Evolutionary conservation across 345 rosid genomes (phyloP).

Genomic region (Populus alba): DNA sequence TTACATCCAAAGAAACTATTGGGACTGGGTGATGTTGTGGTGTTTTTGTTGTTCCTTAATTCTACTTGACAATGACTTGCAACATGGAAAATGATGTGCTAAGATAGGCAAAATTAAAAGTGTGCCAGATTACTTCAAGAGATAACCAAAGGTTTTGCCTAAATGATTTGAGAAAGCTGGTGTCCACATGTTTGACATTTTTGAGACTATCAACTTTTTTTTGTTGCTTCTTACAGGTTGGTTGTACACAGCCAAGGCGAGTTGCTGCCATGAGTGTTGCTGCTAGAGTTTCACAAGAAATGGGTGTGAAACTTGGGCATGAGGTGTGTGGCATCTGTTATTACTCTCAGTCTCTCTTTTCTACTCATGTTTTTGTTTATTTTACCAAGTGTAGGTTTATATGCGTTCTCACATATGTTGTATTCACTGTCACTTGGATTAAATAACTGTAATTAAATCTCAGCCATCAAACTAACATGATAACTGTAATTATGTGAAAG

Average conservation of each 20-base stretch:
- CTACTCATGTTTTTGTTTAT: not conserved
- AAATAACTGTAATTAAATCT: too few relatives aligned
- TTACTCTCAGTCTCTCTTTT: not conserved
- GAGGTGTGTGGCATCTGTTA: conserved; percentile 44
- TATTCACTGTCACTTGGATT: not conserved
- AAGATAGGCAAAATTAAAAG: too few relatives aligned
- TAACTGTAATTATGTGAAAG: too few relatives aligned
- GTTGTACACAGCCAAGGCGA: conserved; percentile 95
- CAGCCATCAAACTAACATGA: too few relatives aligned
- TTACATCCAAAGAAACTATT: too few relatives aligned
- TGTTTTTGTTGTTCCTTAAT: too few relatives aligned
- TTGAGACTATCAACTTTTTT: not conserved
- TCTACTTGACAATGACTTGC: too few relatives aligned
- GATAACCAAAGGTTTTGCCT: too few relatives aligned
- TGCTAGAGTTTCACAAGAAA: conserved; percentile 96
- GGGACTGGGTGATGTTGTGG: too few relatives aligned
- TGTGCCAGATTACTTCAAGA: too few relatives aligned
- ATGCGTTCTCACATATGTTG: not conserved
- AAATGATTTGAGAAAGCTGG: not conserved
- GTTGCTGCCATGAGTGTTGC: conserved; percentile 99
- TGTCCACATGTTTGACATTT: not conserved
- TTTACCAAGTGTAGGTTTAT: not conserved
- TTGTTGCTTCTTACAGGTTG: conserved; percentile 51
- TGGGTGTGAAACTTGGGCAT: conserved; percentile 98
- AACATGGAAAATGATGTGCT: too few relatives aligned